phyloP scores from a whole-genome alignment of 805 yeast species.

The Cyberlindnera misumaiensis region DNA sequence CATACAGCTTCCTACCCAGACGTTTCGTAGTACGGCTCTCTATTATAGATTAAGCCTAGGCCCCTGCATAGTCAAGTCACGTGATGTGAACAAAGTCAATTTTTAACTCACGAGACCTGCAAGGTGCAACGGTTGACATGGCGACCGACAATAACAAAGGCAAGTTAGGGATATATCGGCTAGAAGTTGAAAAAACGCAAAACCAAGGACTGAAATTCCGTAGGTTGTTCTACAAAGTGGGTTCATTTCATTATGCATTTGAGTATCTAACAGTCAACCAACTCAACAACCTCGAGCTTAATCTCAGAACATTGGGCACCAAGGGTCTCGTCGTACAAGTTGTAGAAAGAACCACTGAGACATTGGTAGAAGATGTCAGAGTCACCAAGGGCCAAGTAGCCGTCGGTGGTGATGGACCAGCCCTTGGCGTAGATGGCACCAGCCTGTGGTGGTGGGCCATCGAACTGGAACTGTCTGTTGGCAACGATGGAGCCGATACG shows the following conservation, averaged over 20 bases:
- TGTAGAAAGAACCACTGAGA: slow-evolving; percentile 70
- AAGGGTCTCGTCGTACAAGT: slow-evolving; percentile 59
- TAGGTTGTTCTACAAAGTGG: neutral
- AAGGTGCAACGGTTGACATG: too few species aligned
- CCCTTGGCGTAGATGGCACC: slow-evolving; percentile 68
- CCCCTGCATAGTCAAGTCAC: too few species aligned
- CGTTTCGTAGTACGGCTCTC: too few species aligned
- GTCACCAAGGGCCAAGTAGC: slow-evolving; percentile 58
- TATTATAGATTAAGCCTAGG: too few species aligned
- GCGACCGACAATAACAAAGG: too few species aligned
- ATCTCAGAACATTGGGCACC: slow-evolving; percentile 61
- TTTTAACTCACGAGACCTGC: too few species aligned
- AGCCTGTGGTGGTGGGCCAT: slow-evolving; percentile 83
- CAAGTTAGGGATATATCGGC: too few species aligned
- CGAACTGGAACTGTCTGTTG: slow-evolving; percentile 81
- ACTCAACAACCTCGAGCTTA: slow-evolving; percentile 49
- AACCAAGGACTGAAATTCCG: too few species aligned
- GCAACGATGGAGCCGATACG: slow-evolving; percentile 78
- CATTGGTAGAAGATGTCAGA: slow-evolving; percentile 63
- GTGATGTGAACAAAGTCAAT: too few species aligned
- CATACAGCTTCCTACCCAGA: too few species aligned
- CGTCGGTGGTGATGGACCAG: slow-evolving; percentile 50
- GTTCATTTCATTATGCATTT: neutral
- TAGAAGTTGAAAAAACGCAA: too few species aligned
- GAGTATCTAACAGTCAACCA: slow-evolving; percentile 26